Base-by-base conservation (phyloP, 306 rosid genomes). In the Pueraria montana region DNA sequence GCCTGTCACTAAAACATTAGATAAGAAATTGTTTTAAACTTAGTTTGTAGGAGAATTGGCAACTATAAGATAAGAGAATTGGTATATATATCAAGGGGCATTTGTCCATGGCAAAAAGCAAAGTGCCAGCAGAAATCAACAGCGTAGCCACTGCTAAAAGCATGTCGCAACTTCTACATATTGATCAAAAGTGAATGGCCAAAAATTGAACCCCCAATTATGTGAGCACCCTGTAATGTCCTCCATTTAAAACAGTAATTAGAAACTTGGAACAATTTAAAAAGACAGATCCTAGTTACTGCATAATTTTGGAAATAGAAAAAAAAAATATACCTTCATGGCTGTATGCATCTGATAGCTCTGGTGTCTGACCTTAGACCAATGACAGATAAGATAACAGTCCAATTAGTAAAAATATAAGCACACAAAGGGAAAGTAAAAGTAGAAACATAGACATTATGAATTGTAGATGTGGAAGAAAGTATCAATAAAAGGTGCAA, bases 341-440 rank as follows among this genome's bases (percentile, higher is more conserved):
- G 36, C 74, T 79, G 72, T 52, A 3, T 70, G 87, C 87, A 75
- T 86, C 88, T 14, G 90, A 78, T 14, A 82, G 82, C 63, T 72
- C 90, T 64, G 46, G 72, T 46, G 84, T 76, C 94, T 92, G 82
- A 86, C 84, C 88, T 79, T 80, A 76, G 72, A 77, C 67, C 82
- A 80, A 77, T 58, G 82, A 72, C 23, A 74, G 74, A 81, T 53
- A 55, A 42, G 40, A 59, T 36, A 62, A 81, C 7, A 80, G 21
- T 36, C 27, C 43, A 72, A 78, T 84, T 52, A 78, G 84, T 52
- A 63, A 70, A 42, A 43, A 64, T 38, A 45, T 68, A 46, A 23
- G 36, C 75, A 24, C 55, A 80, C 20, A 62, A 52, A 80, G 42
- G 42, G 34, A 46, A 40, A 36, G 21, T 63, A 30, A 63, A 30